Evolutionary conservation across 108 stramenopile genomes (phyloP), one percentile per base, ranked within the genome.

Genomic region (Skeletonema costatum): DNA sequence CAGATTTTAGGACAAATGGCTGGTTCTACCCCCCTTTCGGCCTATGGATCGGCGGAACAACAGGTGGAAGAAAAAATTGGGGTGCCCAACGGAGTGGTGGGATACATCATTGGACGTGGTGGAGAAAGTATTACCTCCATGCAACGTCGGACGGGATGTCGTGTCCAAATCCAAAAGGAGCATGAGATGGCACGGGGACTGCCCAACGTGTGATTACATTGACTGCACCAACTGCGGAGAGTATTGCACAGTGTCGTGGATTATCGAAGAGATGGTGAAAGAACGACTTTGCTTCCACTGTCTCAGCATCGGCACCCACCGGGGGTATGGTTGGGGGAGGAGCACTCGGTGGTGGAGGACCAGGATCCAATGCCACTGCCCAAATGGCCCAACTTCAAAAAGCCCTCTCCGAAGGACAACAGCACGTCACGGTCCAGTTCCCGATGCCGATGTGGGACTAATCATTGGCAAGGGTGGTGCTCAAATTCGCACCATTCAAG

Each of bases 381-480:
- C 84, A 89, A 67, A 90, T 90, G 69, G 77, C 79, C 56, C 83
- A 87, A 71, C 74, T 94, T 5, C 86, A 91, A 78, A 87, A 88
- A 59, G 96, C 92, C 2, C 35, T 95, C 10, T 70, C 86, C 13
- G 83, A 83, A 36, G 95, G 95, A 59, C 95, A 96, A 62, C 76
- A 70, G 1, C 83, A 88, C 42, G 90, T 93, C 60, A 88, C 77
- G 33, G 84, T 96, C 16, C 81, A 59, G 93, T 98, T 3, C 97
- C 95, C 59, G 91, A 95, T 76, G 88, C 83, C 19, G 92, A 93
- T 68, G 97, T 98, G 1, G 99, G 99, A 7, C 88, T 99, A 16
- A 92, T 99, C 71, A 99, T 99, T 81, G 99, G 99, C 17, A 97
- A 95, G 83, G 96, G 94, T 0, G 99, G 99, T 21, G 65, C 80